Evolutionary conservation across 441 rosid species (phyloP).

Genomic region (Theobroma grandiflorum): DNA sequence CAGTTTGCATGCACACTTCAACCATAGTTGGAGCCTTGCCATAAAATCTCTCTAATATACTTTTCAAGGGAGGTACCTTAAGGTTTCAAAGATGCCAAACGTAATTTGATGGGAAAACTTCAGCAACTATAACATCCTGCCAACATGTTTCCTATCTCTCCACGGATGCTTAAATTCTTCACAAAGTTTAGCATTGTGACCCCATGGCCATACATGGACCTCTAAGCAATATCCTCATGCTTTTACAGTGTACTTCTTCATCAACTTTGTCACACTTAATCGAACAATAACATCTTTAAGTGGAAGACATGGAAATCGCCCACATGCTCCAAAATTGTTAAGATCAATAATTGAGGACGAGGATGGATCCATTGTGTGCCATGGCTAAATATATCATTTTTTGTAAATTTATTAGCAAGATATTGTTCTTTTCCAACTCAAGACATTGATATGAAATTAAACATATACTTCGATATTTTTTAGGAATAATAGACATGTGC

Average conservation of each 20-base stretch:
- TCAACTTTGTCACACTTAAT: slow-evolving; percentile 69
- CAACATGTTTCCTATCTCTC: slow-evolving; percentile 96
- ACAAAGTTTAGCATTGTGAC: slow-evolving; percentile 86
- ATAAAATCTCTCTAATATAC: slow-evolving; percentile 68
- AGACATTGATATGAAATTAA: too few relatives aligned
- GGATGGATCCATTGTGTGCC: slow-evolving; percentile 51
- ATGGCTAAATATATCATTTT: slow-evolving; percentile 32
- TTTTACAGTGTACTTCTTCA: slow-evolving; percentile 78
- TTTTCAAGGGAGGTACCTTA: slow-evolving; percentile 64
- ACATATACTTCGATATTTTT: too few relatives aligned
- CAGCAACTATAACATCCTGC: slow-evolving; percentile 78
- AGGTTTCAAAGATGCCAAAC: slow-evolving; percentile 88
- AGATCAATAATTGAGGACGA: slow-evolving; percentile 62
- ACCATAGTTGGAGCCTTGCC: slow-evolving; percentile 79
- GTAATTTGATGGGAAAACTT: slow-evolving; percentile 76
- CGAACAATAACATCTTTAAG: slow-evolving; percentile 60
- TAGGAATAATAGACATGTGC: too few relatives aligned
- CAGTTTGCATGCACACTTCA: slow-evolving; percentile 69
- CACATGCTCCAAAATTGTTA: slow-evolving; percentile 71
- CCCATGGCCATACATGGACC: slow-evolving; percentile 84
- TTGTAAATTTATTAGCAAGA: too few relatives aligned
- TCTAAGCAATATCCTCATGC: slow-evolving; percentile 90
- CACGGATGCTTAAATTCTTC: slow-evolving; percentile 84
- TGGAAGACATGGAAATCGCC: slow-evolving; percentile 59
- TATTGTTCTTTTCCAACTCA: too few relatives aligned